A percentile compares a stretch with the other conserved stretches of the same genome.
phyloP scores from a whole-genome alignment of 2,329 filamentous ascomycete genomes.

The Claviceps sp. region DNA sequence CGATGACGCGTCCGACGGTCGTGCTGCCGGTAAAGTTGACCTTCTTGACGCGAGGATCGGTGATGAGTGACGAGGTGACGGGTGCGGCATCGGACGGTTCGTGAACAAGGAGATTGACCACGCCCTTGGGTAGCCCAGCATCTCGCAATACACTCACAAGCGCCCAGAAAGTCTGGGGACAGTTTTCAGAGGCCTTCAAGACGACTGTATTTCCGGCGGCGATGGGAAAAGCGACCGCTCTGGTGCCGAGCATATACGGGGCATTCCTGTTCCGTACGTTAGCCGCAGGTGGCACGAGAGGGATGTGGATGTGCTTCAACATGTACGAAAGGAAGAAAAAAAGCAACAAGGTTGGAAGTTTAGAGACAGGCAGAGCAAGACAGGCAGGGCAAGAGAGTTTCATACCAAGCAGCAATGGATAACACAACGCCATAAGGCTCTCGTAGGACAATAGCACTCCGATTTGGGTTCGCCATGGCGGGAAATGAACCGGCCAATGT shows the following conservation, averaged over 20 bases:
- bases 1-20: slow-evolving; percentile 58
- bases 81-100: slow-evolving; percentile 52
- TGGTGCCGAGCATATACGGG: slow-evolving; percentile 38
- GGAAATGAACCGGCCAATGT: slow-evolving; percentile 26
- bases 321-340: neutral
- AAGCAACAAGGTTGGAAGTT: neutral
- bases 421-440: slow-evolving; percentile 71
- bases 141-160: slow-evolving; percentile 53
- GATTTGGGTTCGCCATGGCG: slow-evolving; percentile 14
- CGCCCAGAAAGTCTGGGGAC: slow-evolving; percentile 49
- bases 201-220: slow-evolving; percentile 68
- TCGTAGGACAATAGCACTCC: slow-evolving; percentile 49
- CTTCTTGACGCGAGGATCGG: slow-evolving; percentile 56
- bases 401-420: slow-evolving; percentile 68
- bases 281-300: neutral
- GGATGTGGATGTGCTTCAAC: neutral
- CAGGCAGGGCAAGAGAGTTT: neutral
- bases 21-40: slow-evolving; percentile 81
- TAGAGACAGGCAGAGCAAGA: neutral
- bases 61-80: slow-evolving; percentile 55
- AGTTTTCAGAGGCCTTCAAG: slow-evolving; percentile 57
- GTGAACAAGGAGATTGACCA: slow-evolving; percentile 57
- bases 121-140: slow-evolving; percentile 64
- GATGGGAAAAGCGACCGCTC: slow-evolving; percentile 48
- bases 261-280: slow-evolving; percentile 35